Evolutionary conservation across 2,329 filamentous ascomycete genomes (phyloP).

Genomic region (Colletotrichum caudatum): DNA sequence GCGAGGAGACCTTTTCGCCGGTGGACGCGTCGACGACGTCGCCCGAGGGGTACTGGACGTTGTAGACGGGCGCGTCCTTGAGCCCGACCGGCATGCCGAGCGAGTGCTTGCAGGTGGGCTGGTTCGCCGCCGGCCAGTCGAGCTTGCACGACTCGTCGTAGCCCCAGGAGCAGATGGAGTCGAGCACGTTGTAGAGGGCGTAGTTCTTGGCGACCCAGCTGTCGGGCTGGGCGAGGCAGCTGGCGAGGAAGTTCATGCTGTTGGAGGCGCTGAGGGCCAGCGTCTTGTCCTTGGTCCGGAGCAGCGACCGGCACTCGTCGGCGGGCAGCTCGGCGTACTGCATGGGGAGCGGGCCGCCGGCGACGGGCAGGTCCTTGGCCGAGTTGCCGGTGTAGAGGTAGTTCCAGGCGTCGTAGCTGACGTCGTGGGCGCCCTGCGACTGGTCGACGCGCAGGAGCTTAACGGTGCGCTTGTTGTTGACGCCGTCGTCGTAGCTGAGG

Average conservation of each 20-base stretch:
- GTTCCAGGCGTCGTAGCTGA: slow-evolving; percentile 66
- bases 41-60: slow-evolving; percentile 61
- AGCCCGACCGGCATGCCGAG: slow-evolving; percentile 55
- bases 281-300: slow-evolving; percentile 56
- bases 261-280: slow-evolving; percentile 62
- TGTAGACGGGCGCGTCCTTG: slow-evolving; percentile 56
- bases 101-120: slow-evolving; percentile 57
- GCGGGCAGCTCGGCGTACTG: slow-evolving; percentile 58
- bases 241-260: slow-evolving; percentile 65
- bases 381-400: slow-evolving; percentile 60
- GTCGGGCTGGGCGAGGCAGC: slow-evolving; percentile 54
- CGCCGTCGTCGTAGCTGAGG: slow-evolving; percentile 43
- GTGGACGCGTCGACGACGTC: slow-evolving; percentile 53
- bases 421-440: slow-evolving; percentile 59
- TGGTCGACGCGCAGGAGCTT: slow-evolving; percentile 46
- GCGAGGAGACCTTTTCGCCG: slow-evolving; percentile 28
- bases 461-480: slow-evolving; percentile 43
- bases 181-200: slow-evolving; percentile 64
- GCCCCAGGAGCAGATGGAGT: slow-evolving; percentile 60
- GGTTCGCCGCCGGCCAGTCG: slow-evolving; percentile 58
- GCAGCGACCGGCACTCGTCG: slow-evolving; percentile 60
- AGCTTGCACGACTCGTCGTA: slow-evolving; percentile 60
- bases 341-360: slow-evolving; percentile 63
- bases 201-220: slow-evolving; percentile 64
- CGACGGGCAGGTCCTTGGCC: slow-evolving; percentile 58